These are phyloP conservation scores for Sugiyamaella marilandica DNA, from an alignment of 805 yeast species.

Conservation along the genomic window DNA sequence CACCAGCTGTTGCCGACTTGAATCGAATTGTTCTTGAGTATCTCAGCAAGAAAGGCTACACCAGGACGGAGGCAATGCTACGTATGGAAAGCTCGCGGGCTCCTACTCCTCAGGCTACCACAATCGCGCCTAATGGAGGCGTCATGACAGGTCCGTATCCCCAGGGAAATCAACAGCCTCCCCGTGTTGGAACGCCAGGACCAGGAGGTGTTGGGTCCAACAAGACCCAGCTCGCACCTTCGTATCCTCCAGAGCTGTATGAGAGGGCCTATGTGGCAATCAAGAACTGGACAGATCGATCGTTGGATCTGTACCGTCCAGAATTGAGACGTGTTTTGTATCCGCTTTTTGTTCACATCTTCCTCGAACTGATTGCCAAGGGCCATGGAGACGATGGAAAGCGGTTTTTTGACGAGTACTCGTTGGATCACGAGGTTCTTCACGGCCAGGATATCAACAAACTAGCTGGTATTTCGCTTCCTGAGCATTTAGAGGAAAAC, in stretches of 20 bases:
- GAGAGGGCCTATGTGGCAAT: slow-evolving; percentile 75
- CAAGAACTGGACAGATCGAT: slow-evolving; percentile 84
- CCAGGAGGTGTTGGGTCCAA: slow-evolving; percentile 16
- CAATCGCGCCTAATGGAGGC: slow-evolving; percentile 19
- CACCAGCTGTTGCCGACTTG: slow-evolving; percentile 68
- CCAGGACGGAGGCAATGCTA: slow-evolving; percentile 88
- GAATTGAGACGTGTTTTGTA: slow-evolving; percentile 79
- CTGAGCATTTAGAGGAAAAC: slow-evolving; percentile 79
- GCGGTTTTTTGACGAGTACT: slow-evolving; percentile 67
- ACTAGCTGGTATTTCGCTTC: slow-evolving; percentile 67
- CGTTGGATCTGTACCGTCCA: slow-evolving; percentile 84
- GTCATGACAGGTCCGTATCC: slow-evolving; percentile 14
- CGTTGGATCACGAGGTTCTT: slow-evolving; percentile 63
- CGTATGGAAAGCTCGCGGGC: slow-evolving; percentile 60
- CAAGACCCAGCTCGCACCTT: slow-evolving; percentile 3
- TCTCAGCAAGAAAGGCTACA: slow-evolving; percentile 88
- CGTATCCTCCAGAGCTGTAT: slow-evolving; percentile 62
- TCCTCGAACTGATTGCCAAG: slow-evolving; percentile 69
- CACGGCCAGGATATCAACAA: slow-evolving; percentile 75
- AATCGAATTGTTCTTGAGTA: slow-evolving; percentile 91
- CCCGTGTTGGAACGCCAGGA: slow-evolving; percentile 11
- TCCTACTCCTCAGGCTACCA: slow-evolving; percentile 25
- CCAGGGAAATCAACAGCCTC: slow-evolving; percentile 6
- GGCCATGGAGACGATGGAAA: slow-evolving; percentile 56
- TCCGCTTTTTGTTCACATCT: slow-evolving; percentile 91